Base-by-base conservation (phyloP, 75 land plant genomes). In the Azolla pinnata region DNA sequence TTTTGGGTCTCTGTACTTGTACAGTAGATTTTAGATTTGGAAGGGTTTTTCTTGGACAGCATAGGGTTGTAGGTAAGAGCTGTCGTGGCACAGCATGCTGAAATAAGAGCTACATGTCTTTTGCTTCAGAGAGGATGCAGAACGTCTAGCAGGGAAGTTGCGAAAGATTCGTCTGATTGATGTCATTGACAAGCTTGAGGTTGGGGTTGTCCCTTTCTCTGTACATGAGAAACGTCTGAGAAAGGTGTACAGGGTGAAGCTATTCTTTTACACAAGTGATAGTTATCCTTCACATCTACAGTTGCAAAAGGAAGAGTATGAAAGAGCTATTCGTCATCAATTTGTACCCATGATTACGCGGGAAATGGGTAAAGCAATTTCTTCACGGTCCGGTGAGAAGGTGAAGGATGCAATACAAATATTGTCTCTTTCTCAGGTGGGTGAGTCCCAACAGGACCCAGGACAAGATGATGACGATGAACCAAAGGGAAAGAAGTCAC, bases 101-200 rank as follows among this genome's bases (percentile, higher is more conserved):
- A n/a, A n/a, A n/a, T n/a, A n/a, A n/a, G n/a, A n/a, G n/a, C n/a
- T n/a, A n/a, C n/a, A n/a, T n/a, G n/a, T n/a, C n/a, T n/a, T n/a
- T 25, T 14, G 59, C 45, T 49, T 17, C 76, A 93, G 98, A 67
- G 81, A 79, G 40, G 83, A 85, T 79, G 96, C 83, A 9, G 73
- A 82, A 46, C 49, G 70, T 45, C 64, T 93, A 65, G 90, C 87
- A 45, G 69, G 75, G 31, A 67, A 71, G 46, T 44, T 93, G 56
- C 81, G 67, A 70, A 83, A 70, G 57, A 61, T 93, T 19, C 53
- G 70, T 12, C 63, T 88, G 31, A 84, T 83, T 44, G 90, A 89
- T 57, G 29, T 93, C n/a, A 29, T 83, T 46, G 85, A 93, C 63
- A 81, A 59, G 33, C 72, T 83, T 65, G 86, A 88, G 48, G 86